These are phyloP conservation scores for Phytophthora colocasiae DNA, from an alignment of 352 stramenopile genomes.

Conservation along the genomic window DNA sequence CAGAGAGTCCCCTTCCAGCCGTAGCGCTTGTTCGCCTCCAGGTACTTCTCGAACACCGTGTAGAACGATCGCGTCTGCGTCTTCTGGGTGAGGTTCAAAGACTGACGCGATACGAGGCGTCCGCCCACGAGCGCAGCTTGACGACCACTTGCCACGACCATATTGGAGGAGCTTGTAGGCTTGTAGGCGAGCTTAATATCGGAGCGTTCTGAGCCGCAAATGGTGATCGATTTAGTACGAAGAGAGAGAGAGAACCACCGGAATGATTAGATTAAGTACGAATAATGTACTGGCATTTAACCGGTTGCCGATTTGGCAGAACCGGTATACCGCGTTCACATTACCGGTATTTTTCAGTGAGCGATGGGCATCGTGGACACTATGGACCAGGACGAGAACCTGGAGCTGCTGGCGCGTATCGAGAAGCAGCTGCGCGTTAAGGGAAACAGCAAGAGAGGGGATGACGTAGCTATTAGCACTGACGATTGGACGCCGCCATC, in stretches of 20 bases:
- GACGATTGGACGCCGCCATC: slow-evolving; percentile 26
- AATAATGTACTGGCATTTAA: not conserved
- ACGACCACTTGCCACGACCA: slow-evolving; percentile 32
- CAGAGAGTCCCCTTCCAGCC: slow-evolving; percentile 83
- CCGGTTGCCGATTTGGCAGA: too few species aligned
- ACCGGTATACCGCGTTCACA: too few species aligned
- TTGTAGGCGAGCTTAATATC: not conserved
- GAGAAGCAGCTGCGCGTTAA: slow-evolving; percentile 44
- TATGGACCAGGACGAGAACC: slow-evolving; percentile 55
- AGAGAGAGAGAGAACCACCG: not conserved
- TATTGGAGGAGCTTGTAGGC: not conserved
- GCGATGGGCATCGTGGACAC: slow-evolving; percentile 44
- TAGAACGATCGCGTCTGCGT: slow-evolving; percentile 78
- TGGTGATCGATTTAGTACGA: slow-evolving; percentile 19
- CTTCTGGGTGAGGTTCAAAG: slow-evolving; percentile 1
- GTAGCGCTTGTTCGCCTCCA: slow-evolving; percentile 82
- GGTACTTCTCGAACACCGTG: slow-evolving; percentile 85
- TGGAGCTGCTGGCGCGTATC: slow-evolving; percentile 54
- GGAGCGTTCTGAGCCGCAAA: slow-evolving; percentile 27
- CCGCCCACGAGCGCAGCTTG: slow-evolving; percentile 48
- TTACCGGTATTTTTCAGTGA: too few species aligned
- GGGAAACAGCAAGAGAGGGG: slow-evolving; percentile 1
- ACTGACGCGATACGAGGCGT: slow-evolving; percentile 33
- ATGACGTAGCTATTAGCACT: not conserved
- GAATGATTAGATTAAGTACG: slow-evolving; percentile 6